Evolutionary conservation across 2,329 filamentous ascomycete genomes (phyloP).

Genomic region (Colletotrichum sp.): DNA sequence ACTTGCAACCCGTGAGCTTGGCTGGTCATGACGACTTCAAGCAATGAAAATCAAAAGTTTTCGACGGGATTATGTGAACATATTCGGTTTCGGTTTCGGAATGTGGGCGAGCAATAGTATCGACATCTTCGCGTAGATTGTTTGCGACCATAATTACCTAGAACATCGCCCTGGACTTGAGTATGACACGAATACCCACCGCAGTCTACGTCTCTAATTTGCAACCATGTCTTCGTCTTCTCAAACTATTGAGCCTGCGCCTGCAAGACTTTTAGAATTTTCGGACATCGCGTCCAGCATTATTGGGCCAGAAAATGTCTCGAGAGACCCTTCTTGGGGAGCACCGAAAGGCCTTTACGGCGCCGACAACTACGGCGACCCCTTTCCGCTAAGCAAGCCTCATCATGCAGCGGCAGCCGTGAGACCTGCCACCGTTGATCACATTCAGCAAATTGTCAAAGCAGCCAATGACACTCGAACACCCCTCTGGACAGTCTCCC

Average conservation of each 20-base stretch:
- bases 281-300: not conserved
- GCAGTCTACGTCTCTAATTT: accelerated
- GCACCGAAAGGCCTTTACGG: not conserved
- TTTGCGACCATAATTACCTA: not conserved
- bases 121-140: not conserved
- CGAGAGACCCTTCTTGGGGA: not conserved
- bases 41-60: not conserved
- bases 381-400: not conserved
- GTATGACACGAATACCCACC: not conserved
- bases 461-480: not conserved
- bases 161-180: not conserved
- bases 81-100: not conserved
- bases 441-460: not conserved
- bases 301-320: not conserved
- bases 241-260: accelerated
- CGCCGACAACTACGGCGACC: not conserved
- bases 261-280: not conserved
- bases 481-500: not conserved
- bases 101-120: not conserved
- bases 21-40: not conserved
- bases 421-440: not conserved
- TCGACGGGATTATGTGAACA: not conserved
- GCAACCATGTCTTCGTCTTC: not conserved
- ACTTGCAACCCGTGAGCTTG: not conserved
- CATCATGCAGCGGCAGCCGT: not conserved